Conservation (phyloP, 2,329 filamentous ascomycete species). For the Cladosporium halotolerans region DNA sequence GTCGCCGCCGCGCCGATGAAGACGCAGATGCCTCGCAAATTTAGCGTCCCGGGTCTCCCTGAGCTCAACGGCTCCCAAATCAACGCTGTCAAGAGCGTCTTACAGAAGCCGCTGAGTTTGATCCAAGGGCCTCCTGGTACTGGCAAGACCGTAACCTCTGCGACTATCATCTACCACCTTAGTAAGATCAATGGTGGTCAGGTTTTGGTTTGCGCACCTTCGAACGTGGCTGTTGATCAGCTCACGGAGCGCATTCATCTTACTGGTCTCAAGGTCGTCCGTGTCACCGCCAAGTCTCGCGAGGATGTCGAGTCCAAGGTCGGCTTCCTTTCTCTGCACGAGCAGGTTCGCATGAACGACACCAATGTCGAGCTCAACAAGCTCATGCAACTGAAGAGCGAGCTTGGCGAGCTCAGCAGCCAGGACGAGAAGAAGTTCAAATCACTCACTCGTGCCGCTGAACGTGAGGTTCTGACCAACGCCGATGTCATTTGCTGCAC, state of each 20-base stretch:
- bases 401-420: slow-evolving; percentile 84
- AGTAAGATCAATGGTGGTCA: slow-evolving; percentile 93
- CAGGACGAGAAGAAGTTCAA: slow-evolving; percentile 99
- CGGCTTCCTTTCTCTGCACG: slow-evolving; percentile 87
- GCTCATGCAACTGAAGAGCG: slow-evolving; percentile 84
- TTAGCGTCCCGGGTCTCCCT: slow-evolving; percentile 86
- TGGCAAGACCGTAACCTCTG: slow-evolving; percentile 96
- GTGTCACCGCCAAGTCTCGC: slow-evolving; percentile 95
- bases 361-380: slow-evolving; percentile 91
- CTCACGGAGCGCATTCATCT: slow-evolving; percentile 94
- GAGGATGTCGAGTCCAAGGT: slow-evolving; percentile 99
- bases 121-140: slow-evolving; percentile 97
- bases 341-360: slow-evolving; percentile 94
- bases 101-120: slow-evolving; percentile 87
- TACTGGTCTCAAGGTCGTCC: slow-evolving; percentile 92
- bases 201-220: slow-evolving; percentile 92
- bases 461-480: slow-evolving; percentile 89
- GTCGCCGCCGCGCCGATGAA: slow-evolving; percentile 94
- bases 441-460: slow-evolving; percentile 84
- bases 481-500: slow-evolving; percentile 99
- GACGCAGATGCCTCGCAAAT: slow-evolving; percentile 91
- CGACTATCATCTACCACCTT: slow-evolving; percentile 96
- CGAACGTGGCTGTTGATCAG: slow-evolving; percentile 97
- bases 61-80: slow-evolving; percentile 95
- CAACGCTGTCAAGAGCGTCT: slow-evolving; percentile 88